Evolutionary conservation across 1,139 yeast species (phyloP), one percentile per base, ranked within the genome.

Genomic region (Suhomyces maxii): DNA sequence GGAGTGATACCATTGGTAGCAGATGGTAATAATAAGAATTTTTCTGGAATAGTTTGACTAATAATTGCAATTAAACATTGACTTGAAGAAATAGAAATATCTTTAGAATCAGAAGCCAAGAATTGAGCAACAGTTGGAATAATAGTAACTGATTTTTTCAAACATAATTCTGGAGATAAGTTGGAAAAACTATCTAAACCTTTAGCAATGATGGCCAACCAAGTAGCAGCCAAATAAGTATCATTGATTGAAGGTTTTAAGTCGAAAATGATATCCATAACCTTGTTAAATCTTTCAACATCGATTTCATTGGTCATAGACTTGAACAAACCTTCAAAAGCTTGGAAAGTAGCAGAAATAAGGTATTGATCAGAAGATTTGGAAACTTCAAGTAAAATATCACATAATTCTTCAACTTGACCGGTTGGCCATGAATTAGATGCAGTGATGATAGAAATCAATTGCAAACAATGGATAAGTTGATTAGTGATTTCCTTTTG

Each of bases 131-230:
- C 79, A 6, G 78, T 68, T 23, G 78, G 77, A 52, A 89, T 76
- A 26, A 87, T 69, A 14, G 68, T 68, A 2, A 86, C 84, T 14
- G 88, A 64, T 54, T 79, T 81, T 23, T 67, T 58, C 39, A 90
- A 61, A 48, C 89, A 84, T 34, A 72, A 68, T 30, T 73, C 61
- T 2, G 90, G 82, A 51, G 85, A 81, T 51, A 86, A 72, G 13
- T 67, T 64, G 12, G 91, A 73, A 60, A 83, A 89, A 7, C 91
- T 78, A 44, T 83, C 82, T 52, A 87, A 74, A 40, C 95, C 96
- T 60, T 89, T 90, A 7, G 97, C 95, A 36, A 93, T 80, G 26
- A 90, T 96, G 1, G 97, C 96, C 42, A 90, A 79, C 99, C 99
- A 93, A 8, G 97, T 81, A 13, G 95, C 97, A 12, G 95, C 89